Evolutionary conservation across 2,329 filamentous ascomycete species (phyloP).

Genomic region (Endothia cerciana): DNA sequence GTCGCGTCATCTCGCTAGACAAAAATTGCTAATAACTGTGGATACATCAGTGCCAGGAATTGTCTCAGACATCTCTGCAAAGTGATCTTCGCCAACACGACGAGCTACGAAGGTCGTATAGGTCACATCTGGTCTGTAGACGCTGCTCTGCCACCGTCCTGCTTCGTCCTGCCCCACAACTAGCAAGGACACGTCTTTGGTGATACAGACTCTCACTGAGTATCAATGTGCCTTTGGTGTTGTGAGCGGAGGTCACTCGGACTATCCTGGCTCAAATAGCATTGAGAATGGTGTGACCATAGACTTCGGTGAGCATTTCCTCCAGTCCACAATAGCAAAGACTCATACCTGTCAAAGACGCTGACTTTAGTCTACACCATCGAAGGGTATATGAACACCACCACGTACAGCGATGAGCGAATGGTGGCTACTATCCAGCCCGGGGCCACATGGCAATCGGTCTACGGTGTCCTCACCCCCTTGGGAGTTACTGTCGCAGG

Average conservation of each 20-base stretch:
- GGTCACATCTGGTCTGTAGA: conserved; percentile 9
- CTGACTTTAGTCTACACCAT: background rate
- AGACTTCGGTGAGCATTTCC: background rate
- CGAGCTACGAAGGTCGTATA: background rate
- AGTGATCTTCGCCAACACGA: background rate
- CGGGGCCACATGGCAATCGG: conserved; percentile 8
- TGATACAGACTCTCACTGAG: background rate
- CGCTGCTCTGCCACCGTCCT: background rate
- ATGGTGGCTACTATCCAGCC: conserved; percentile 9
- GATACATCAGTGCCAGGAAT: conserved; percentile 1
- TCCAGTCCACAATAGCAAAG: background rate
- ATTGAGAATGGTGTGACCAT: background rate
- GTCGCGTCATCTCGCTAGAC: background rate
- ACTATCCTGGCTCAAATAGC: background rate
- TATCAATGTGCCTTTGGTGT: conserved; percentile 6
- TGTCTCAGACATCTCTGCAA: conserved; percentile 6
- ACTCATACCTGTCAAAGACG: background rate
- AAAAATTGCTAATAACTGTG: background rate
- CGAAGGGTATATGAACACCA: conserved; percentile 6
- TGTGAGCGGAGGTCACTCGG: conserved; percentile 4
- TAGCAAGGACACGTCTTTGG: background rate
- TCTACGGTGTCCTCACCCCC: conserved; percentile 12
- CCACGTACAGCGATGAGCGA: background rate
- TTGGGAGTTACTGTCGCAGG: conserved; percentile 13
- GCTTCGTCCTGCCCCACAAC: background rate